Evolutionary conservation across 2,329 filamentous ascomycete genomes (phyloP), one percentile per base, ranked within the genome.

Genomic region (Aspergillus pseudoviridinutans): DNA sequence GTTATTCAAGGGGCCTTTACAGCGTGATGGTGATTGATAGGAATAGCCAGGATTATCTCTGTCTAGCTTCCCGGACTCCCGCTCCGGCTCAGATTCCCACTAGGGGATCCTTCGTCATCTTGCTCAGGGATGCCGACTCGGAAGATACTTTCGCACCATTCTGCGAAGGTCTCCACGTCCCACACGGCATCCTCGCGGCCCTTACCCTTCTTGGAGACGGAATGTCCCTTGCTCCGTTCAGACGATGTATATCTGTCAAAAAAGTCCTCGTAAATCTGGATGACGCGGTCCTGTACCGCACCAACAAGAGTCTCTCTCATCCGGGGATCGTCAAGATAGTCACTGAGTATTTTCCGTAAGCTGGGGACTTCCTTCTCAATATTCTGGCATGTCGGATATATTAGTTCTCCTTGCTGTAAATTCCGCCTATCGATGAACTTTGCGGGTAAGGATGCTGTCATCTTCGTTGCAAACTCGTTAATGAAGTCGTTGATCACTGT

Each of bases 401-500:
- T 76, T 1, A 78, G 74, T 49, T 76, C 72, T 2, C 72, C 68
- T 22, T 69, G 73, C 46, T 75, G 71, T 9, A 74, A 65, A 46
- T 73, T 74, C 4, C 71, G 68, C 17, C 72, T 74, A 42, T 72
- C 72, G 46, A 72, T 68, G 52, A 74, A 72, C 62, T 66, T 75
- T 59, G 58, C 69, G 56, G 65, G 83, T 59, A 71, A 74, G 52
- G 66, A 77, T 14, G 77, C 78, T 0, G 82, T 84, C 78, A 89
- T 87, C 47, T 80, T 77, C 0, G 70, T 70, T 1, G 84, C 81
- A 61, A 84, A 86, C 28, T 77, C 76, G 50, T 78, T 79, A n/a
- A 85, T 87, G 62, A 89, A 87, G 58, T 87, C 84, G 57, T 85
- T 87, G 68, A 89, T 88, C 1, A 84, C 83, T 5, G 80, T 82